These are phyloP conservation scores for Paramyrothecium sp. DNA, from an alignment of 2,329 filamentous ascomycete genomes.

Conservation along the genomic window DNA sequence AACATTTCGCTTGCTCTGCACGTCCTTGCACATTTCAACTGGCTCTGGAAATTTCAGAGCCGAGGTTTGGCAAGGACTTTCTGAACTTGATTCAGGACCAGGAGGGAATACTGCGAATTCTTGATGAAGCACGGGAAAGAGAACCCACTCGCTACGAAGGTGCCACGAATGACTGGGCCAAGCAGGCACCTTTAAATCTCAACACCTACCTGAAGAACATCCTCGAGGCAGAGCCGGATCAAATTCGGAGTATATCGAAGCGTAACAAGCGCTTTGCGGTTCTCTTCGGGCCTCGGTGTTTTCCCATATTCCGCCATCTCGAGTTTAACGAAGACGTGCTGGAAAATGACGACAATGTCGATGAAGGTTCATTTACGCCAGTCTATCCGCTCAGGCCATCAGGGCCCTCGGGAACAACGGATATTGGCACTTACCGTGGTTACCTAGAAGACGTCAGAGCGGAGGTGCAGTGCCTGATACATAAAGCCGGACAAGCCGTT, in stretches of 20 bases:
- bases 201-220: slow-evolving; percentile 52
- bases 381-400: slow-evolving; percentile 28
- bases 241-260: slow-evolving; percentile 47
- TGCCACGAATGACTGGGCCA: slow-evolving; percentile 36
- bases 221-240: slow-evolving; percentile 33
- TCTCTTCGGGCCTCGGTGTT: slow-evolving; percentile 50
- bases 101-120: slow-evolving; percentile 37
- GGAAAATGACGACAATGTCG: slow-evolving; percentile 35
- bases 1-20: slow-evolving; percentile 41
- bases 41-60: slow-evolving; percentile 46
- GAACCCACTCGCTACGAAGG: slow-evolving; percentile 49
- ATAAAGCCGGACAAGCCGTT: slow-evolving; percentile 27
- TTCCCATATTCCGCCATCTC: slow-evolving; percentile 46
- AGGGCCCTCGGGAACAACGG: slow-evolving; percentile 31
- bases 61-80: slow-evolving; percentile 43
- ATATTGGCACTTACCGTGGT: slow-evolving; percentile 40
- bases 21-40: slow-evolving; percentile 39
- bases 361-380: slow-evolving; percentile 35
- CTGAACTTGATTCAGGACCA: slow-evolving; percentile 44
- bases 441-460: slow-evolving; percentile 49
- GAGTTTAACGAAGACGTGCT: slow-evolving; percentile 42
- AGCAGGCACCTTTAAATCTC: slow-evolving; percentile 42
- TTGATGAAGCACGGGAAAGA: slow-evolving; percentile 35
- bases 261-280: slow-evolving; percentile 57
- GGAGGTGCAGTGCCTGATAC: slow-evolving; percentile 45